These are phyloP conservation scores for Elsinoe arachidis DNA, from an alignment of 2,329 filamentous ascomycete genomes.

Conservation along the genomic window DNA sequence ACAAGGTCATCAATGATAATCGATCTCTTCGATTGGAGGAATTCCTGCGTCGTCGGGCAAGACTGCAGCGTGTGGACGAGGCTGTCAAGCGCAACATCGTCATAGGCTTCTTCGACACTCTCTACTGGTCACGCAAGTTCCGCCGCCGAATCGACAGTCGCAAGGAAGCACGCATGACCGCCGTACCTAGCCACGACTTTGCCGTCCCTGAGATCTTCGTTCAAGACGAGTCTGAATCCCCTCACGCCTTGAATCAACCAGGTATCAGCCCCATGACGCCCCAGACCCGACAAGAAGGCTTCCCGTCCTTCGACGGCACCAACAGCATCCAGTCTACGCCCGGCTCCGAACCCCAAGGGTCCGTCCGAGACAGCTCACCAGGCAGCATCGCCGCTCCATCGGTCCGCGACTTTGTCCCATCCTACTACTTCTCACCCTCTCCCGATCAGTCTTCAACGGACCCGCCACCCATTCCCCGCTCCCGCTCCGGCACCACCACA, in stretches of 20 bases:
- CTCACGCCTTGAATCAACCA: slow-evolving; percentile 22
- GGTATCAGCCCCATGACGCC: slow-evolving; percentile 28
- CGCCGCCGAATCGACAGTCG: slow-evolving; percentile 65
- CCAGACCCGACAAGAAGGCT: slow-evolving; percentile 20
- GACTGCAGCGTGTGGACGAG: slow-evolving; percentile 89
- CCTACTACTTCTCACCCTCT: background rate
- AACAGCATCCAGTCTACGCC: slow-evolving; percentile 18
- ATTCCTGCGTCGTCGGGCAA: slow-evolving; percentile 79
- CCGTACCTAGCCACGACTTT: slow-evolving; percentile 57
- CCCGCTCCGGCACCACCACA: background rate
- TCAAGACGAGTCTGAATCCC: slow-evolving; percentile 59
- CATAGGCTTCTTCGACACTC: slow-evolving; percentile 88
- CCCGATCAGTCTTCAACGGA: background rate
- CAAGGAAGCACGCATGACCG: slow-evolving; percentile 65
- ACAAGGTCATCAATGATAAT: slow-evolving; percentile 97
- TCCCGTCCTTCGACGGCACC: slow-evolving; percentile 27
- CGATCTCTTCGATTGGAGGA: slow-evolving; percentile 86
- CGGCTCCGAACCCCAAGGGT: background rate
- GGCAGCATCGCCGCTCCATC: background rate
- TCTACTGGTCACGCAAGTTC: slow-evolving; percentile 81
- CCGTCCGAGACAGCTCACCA: background rate
- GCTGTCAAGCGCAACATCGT: slow-evolving; percentile 85
- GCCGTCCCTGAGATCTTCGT: slow-evolving; percentile 85
- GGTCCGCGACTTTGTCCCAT: slow-evolving; percentile 2
- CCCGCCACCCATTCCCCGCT: background rate